phyloP scores from a whole-genome alignment of 78 protist species.

The Dictyostelium discoideum region DNA sequence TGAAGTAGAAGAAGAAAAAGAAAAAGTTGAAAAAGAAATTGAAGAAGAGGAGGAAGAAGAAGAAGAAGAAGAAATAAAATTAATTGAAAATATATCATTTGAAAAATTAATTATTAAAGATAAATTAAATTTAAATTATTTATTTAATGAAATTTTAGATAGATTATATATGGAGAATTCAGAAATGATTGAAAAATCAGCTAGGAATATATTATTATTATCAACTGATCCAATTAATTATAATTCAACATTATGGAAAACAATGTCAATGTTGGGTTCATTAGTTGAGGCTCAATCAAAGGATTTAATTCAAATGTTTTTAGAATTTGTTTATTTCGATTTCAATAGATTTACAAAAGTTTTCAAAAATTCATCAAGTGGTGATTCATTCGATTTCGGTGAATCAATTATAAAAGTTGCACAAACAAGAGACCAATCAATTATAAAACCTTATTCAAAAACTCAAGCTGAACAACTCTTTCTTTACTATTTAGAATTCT shows the following conservation, averaged over 20 bases:
- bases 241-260: constrained; percentile 43
- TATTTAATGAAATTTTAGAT: constrained; percentile 21
- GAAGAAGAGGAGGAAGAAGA: constrained; percentile 7
- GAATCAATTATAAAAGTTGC: not conserved
- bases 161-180: not conserved
- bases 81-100: not conserved
- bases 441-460: constrained; percentile 10
- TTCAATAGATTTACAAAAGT: not conserved
- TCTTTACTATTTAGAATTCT: constrained; percentile 46
- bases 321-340: constrained; percentile 31
- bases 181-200: not conserved
- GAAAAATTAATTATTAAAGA: not conserved
- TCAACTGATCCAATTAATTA: constrained; percentile 17
- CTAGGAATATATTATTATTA: constrained; percentile 23
- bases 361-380: not conserved
- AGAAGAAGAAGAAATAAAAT: not conserved
- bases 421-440: not conserved
- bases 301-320: constrained; percentile 25
- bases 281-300: constrained; percentile 23
- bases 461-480: constrained; percentile 9
- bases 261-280: constrained; percentile 15
- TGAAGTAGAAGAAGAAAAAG: not conserved
- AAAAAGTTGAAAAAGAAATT: not conserved
- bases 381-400: not conserved
- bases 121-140: not conserved